Evolutionary conservation across 2,329 filamentous ascomycete genomes (phyloP), one percentile per base, ranked within the genome.

Genomic region (Penicillium sp.): DNA sequence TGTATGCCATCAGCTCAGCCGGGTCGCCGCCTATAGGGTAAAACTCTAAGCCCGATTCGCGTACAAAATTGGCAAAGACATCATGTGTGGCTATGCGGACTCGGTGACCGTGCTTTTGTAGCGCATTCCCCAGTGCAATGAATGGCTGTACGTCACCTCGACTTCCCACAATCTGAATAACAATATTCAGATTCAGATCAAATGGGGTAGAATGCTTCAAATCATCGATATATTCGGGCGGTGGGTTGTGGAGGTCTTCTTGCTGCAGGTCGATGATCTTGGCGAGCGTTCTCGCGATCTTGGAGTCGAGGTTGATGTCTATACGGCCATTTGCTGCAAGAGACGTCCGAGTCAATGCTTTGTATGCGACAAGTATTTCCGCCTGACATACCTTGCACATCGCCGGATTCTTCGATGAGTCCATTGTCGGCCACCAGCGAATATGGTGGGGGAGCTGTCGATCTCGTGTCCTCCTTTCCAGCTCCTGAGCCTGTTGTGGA

Each of bases 61-160:
- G 69, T 14, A 85, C 80, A 40, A 85, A 83, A 3, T 78, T 69
- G 48, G 79, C 75, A 61, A 85, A 85, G 4, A 76, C 74, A 8
- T 74, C 61, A 60, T 85, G 83, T 0, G 83, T 86, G 24, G 81
- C 82, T 10, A 85, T 70, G 3, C 83, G 78, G 2, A 86, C 80
- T 9, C 82, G 77, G 60, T 85, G 82, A 2, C 79, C 77, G 50
- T 80, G 73, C 3, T 72, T 69, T 57, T 81, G 75, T 0, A 85
- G 64, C 11, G 77, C 75, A 34, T 75, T 77, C 0, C 81, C 83
- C 1, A 86, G 71, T 0, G 83, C 81, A 47, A 86, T 72, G 50
- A 86, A 86, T 0, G 83, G 83, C 54, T 86, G 83, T 0, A 84
- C 79, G 62, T 84, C 81, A 8, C 81, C 81, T 8, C 8, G 82